Conservation (phyloP, 2,329 filamentous ascomycete species). For the Colletotrichum acutatum region DNA sequence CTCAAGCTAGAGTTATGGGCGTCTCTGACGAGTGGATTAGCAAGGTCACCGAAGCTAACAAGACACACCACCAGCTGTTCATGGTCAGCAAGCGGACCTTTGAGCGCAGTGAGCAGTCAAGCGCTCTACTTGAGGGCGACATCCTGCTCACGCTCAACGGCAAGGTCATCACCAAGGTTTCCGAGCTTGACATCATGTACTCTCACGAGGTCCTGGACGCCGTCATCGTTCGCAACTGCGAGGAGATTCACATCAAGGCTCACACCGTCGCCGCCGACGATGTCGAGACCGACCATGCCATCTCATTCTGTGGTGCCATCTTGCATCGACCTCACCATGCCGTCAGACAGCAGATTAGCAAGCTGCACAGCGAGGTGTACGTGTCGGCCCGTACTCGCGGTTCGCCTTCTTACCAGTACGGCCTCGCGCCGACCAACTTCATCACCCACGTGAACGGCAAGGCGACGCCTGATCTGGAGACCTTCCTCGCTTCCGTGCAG, state of each 20-base stretch:
- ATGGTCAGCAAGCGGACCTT: conserved; percentile 94
- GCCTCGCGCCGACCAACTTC: conserved; percentile 95
- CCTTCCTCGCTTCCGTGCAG: conserved; percentile 83
- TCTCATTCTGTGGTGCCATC: conserved; percentile 95
- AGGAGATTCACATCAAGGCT: conserved; percentile 81
- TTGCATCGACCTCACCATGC: conserved; percentile 95
- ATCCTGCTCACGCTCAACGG: conserved; percentile 91
- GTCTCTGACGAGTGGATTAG: conserved; percentile 96
- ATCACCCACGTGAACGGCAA: conserved; percentile 95
- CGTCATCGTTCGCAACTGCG: conserved; percentile 84
- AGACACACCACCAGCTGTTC: conserved; percentile 94
- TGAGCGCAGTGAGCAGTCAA: conserved; percentile 61
- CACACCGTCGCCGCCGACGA: conserved; percentile 90
- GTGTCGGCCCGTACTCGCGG: conserved; percentile 88
- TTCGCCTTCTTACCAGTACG: conserved; percentile 88
- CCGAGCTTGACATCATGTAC: conserved; percentile 97
- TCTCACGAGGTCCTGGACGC: conserved; percentile 85
- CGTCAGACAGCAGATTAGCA: conserved; percentile 96
- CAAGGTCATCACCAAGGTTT: conserved; percentile 91
- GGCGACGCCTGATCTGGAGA: conserved; percentile 82
- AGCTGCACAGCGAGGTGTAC: conserved; percentile 96
- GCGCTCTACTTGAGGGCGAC: conserved; percentile 86
- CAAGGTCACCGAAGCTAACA: conserved; percentile 88
- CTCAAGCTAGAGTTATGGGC: conserved; percentile 96
- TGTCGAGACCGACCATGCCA: conserved; percentile 89